Evolutionary conservation across 805 yeast species (phyloP), one percentile per base, ranked within the genome.

Genomic region (Saccharomyces mikatae): DNA sequence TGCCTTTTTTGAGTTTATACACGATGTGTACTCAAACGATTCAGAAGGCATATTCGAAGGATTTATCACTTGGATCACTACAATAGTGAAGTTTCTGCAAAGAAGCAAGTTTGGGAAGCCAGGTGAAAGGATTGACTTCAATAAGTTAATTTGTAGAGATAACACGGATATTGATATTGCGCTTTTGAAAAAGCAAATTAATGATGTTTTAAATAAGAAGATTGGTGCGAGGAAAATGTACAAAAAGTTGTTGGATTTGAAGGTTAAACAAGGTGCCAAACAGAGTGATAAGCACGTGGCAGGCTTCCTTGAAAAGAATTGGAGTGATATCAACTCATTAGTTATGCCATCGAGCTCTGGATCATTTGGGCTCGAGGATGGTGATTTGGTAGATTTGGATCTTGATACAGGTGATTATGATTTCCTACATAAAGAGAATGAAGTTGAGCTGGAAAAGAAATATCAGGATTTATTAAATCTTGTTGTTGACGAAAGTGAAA

Each of bases 21-120:
- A 89, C 64, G 83, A 86, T 52, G 80, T 90, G n/a, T 90, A 91
- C 68, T 57, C 77, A n/a, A 82, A 87, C 58, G 98, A 92, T 64
- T 75, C 81, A 41, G 80, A 80, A 31, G 80, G 83, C 4, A 71
- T 92, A 4, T 92, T 92, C 71, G 81, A 83, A 51, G 82, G 83
- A 3, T 71, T 94, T 52, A 77, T 89, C 48, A 69, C 69, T 5
- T 92, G 97, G 97, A 75, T 89, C 48, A 82, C 86, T 55, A 73
- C 76, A 21, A 81, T 89, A 52, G 72, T 90, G 28, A 72, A 74
- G 11, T 81, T 88, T 57, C 71, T 91, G 51, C 78, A 87, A 54
- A 74, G 76, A 52, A 88, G 91, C 54, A 83, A 78, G 62, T 71
- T 62, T 11, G 73, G 73, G 4, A 64, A 71, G 6, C 71, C 70